Percentiles rank a stretch among this genome's conserved stretches.
phyloP scores from a whole-genome alignment of 768 basidiomycete genomes.

The Suillus brevipes region DNA sequence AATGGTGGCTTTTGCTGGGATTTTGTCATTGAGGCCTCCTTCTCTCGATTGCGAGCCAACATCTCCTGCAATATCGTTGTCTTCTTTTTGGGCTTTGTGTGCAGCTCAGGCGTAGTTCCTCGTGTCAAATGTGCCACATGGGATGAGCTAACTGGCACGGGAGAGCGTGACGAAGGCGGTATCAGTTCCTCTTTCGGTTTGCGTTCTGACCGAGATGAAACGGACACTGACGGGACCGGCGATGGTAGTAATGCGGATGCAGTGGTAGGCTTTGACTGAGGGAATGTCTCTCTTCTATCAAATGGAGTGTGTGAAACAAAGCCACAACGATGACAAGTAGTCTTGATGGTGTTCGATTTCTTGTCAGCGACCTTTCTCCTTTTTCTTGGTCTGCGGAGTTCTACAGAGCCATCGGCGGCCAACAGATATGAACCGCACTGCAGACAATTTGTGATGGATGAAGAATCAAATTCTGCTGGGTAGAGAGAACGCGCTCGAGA shows the following conservation, averaged over 20 bases:
- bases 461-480: constrained; percentile 23
- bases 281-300: neutral
- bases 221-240: neutral
- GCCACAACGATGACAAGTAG: constrained; percentile 24
- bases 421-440: constrained; percentile 55
- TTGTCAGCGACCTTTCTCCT: constrained; percentile 22
- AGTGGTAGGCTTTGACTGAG: constrained; percentile 1
- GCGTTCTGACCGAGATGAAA: neutral
- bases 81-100: constrained; percentile 52
- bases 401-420: constrained; percentile 38
- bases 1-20: constrained; percentile 19
- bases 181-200: neutral
- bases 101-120: constrained; percentile 17
- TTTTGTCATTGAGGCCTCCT: constrained; percentile 32
- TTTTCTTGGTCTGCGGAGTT: constrained; percentile 34
- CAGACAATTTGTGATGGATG: constrained; percentile 40
- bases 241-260: neutral
- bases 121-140: neutral
- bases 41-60: constrained; percentile 59
- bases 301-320: constrained; percentile 12
- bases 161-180: constrained; percentile 7
- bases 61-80: constrained; percentile 56
- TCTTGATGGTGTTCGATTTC: constrained; percentile 8
- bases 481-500: constrained; percentile 37
- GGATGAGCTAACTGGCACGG: constrained; percentile 4